Evolutionary conservation across 805 yeast genomes (phyloP), one percentile per base, ranked within the genome.

Genomic region (Candida orba): DNA sequence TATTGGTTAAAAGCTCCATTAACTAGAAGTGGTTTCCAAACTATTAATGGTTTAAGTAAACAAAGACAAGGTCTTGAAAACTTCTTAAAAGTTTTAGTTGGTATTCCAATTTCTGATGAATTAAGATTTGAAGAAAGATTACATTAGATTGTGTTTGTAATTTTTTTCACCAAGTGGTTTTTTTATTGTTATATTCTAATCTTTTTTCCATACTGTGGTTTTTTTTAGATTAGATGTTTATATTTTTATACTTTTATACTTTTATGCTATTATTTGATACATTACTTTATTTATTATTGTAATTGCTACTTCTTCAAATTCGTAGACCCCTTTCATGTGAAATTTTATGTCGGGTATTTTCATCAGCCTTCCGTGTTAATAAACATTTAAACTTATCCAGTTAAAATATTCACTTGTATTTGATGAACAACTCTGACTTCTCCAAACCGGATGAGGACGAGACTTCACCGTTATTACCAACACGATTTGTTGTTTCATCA

Each of bases 1-100:
- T 90, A 90, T 71, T 90, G 97, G 97, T 79, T 91, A 62, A 90
- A 90, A 73, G 97, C 97, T 2, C 98, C 98, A 52, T 77, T 90
- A 56, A 81, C 95, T 40, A 85, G 91, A 68, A 86, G 88, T 40
- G 96, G 96, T 5, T 85, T 73, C 68, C 83, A 86, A 62, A 82
- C 96, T 29, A 86, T 90, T 58, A 90, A 90, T 59, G 96, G 97
- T 24, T 76, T 90, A 63, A 91, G 88, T 78, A 91, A 90, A 69
- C 98, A 91, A 73, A 83, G 96, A 62, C 76, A 81, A 56, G 96
- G 95, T 41, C 71, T 90, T 52, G 98, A 90, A 71, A 91, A 89
- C 73, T 78, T 90, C 61, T 71, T 90, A 67, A 81, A 96, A 62
- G 79, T 88, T 53, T 74, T 90, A 59, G 87, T 90, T 52, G 98